These are phyloP conservation scores for Neostapfia colusana DNA, from an alignment of 176 grass and related monocot species.

Conservation along the genomic window DNA sequence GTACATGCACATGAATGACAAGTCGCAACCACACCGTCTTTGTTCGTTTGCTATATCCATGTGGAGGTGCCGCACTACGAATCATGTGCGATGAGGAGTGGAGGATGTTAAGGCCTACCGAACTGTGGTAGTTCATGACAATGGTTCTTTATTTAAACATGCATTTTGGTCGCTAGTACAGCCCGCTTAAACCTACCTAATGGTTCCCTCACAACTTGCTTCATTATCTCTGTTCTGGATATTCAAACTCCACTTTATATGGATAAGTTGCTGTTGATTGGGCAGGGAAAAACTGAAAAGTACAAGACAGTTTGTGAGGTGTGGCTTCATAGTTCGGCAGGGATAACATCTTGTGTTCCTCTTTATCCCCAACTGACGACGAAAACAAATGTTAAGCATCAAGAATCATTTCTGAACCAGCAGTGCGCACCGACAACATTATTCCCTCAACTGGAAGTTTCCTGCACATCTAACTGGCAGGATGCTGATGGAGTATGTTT, in stretches of 20 bases:
- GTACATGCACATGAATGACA: slow-evolving; percentile 8
- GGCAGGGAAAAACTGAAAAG: neutral
- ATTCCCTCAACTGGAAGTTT: slow-evolving; percentile 13
- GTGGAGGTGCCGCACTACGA: neutral
- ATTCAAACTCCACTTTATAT: neutral
- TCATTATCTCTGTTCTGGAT: neutral
- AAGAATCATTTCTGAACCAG: slow-evolving; percentile 19
- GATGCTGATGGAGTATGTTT: slow-evolving; percentile 20
- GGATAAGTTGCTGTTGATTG: neutral
- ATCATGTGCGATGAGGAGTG: slow-evolving; percentile 2
- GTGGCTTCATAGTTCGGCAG: neutral
- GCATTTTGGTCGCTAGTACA: neutral
- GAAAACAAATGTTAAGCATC: neutral
- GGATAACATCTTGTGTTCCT: slow-evolving; percentile 6
- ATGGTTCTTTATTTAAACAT: slow-evolving; percentile 8
- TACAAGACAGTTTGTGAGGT: neutral
- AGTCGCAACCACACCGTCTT: slow-evolving; percentile 31
- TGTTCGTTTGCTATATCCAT: neutral
- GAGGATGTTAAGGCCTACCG: neutral
- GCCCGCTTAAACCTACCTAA: slow-evolving; percentile 26
- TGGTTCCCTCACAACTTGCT: slow-evolving; percentile 10
- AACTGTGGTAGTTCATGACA: slow-evolving; percentile 2
- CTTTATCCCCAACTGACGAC: neutral
- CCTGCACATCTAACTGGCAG: neutral
- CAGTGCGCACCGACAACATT: neutral